Conservation (phyloP, 345 rosid genomes). For the Lepidium didymum region DNA sequence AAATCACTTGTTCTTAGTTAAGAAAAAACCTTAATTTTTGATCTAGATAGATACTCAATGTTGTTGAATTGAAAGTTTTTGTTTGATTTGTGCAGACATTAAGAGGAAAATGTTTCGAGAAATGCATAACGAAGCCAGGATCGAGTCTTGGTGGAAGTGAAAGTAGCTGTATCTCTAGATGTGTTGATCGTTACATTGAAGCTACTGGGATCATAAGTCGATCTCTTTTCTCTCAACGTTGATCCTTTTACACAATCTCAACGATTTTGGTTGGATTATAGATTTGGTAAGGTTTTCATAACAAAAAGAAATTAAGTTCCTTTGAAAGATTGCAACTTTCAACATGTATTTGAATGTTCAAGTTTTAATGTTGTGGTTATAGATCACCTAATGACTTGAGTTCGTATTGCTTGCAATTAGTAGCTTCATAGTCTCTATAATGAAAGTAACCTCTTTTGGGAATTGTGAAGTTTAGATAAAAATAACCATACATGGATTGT, state of each 20-base stretch:
- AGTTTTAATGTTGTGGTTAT: neutral
- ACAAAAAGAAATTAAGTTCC: neutral
- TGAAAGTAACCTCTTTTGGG: neutral
- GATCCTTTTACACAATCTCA: neutral
- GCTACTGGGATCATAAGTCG: slow-evolving; percentile 75
- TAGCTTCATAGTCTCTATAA: neutral
- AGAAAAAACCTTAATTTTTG: neutral
- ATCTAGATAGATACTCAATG: neutral
- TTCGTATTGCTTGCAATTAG: neutral
- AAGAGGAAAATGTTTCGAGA: slow-evolving; percentile 75
- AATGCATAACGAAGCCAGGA: slow-evolving; percentile 86
- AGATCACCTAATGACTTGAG: neutral
- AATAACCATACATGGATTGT: neutral
- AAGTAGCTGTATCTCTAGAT: slow-evolving; percentile 91
- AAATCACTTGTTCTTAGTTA: neutral
- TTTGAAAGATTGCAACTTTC: neutral
- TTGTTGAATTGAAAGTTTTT: neutral
- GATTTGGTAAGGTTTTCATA: neutral
- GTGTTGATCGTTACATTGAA: slow-evolving; percentile 95
- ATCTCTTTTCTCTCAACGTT: slow-evolving; percentile 58
- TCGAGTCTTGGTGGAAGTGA: slow-evolving; percentile 87
- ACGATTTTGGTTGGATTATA: neutral
- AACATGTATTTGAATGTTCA: neutral
- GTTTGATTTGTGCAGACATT: slow-evolving; percentile 43
- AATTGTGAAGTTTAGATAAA: neutral